A percentile compares a stretch with the other conserved stretches of the same genome.
Conservation (phyloP, 2,329 filamentous ascomycete species). For the Aspergillus felis region DNA sequence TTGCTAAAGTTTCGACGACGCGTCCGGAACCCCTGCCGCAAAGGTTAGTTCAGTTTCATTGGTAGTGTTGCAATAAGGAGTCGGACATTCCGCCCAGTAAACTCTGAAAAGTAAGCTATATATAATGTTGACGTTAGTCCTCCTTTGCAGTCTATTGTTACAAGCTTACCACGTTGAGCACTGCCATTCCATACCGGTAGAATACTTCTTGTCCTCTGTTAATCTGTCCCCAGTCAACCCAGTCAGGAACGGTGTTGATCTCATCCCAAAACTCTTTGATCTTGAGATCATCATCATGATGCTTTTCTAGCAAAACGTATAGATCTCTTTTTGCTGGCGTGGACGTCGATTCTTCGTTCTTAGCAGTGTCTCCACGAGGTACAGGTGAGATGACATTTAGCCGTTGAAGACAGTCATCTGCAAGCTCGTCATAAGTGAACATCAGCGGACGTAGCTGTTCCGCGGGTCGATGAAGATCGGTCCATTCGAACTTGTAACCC, state of each 20-base stretch:
- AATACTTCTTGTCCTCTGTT: constrained; percentile 71
- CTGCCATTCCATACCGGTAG: constrained; percentile 68
- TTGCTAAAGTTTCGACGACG: constrained; percentile 68
- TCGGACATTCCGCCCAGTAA: constrained; percentile 27
- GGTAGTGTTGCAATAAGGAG: background rate
- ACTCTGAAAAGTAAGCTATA: constrained; percentile 30
- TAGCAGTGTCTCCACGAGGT: constrained; percentile 1
- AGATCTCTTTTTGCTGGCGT: constrained; percentile 52
- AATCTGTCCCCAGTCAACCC: constrained; percentile 77
- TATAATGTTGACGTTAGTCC: constrained; percentile 1
- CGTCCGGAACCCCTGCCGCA: constrained; percentile 57
- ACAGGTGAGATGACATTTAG: constrained; percentile 58
- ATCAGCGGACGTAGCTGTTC: constrained; percentile 59
- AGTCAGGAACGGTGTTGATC: constrained; percentile 63
- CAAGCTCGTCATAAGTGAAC: constrained; percentile 65
- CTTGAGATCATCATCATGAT: constrained; percentile 55
- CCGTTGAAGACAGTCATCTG: constrained; percentile 60
- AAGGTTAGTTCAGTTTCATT: constrained; percentile 2
- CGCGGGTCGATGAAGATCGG: constrained; percentile 57
- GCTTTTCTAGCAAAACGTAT: constrained; percentile 58
- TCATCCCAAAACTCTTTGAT: constrained; percentile 61
- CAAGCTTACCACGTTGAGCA: constrained; percentile 50
- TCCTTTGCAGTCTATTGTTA: background rate
- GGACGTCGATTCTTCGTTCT: constrained; percentile 4
- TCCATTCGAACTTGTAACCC: constrained; percentile 68